Evolutionary conservation across 2,329 filamentous ascomycete genomes (phyloP).

Genomic region (Fusarium solani-melongenae): DNA sequence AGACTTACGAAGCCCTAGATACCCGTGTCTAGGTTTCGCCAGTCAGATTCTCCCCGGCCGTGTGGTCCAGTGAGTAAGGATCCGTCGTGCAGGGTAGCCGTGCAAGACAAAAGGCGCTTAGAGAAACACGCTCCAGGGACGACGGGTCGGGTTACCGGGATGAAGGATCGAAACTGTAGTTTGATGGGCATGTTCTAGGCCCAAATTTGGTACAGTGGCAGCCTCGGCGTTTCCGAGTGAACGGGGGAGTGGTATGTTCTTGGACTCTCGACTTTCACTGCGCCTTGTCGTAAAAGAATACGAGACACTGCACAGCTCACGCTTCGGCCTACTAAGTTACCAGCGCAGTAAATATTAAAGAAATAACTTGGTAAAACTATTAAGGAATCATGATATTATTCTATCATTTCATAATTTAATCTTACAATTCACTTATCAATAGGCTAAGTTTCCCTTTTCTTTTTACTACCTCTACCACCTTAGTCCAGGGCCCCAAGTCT

Average conservation of each 20-base stretch:
- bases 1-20: neutral
- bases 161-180: neutral
- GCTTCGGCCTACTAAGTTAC: too few species aligned
- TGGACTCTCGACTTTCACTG: too few species aligned
- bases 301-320: too few species aligned
- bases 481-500: too few species aligned
- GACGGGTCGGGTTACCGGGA: neutral
- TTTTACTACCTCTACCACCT: too few species aligned
- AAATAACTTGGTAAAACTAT: too few species aligned
- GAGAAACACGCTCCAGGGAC: neutral
- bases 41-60: neutral
- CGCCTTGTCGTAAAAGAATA: too few species aligned
- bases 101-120: neutral
- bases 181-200: neutral
- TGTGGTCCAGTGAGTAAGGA: neutral
- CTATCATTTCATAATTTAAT: too few species aligned
- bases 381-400: too few species aligned
- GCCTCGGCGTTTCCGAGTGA: neutral
- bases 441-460: too few species aligned
- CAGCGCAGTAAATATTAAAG: too few species aligned
- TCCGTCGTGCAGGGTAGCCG: neutral
- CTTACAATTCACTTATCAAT: too few species aligned
- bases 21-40: neutral
- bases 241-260: neutral
- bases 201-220: neutral